Conservation (phyloP, 2,329 filamentous ascomycete genomes). For the Seiridium cupressi region DNA sequence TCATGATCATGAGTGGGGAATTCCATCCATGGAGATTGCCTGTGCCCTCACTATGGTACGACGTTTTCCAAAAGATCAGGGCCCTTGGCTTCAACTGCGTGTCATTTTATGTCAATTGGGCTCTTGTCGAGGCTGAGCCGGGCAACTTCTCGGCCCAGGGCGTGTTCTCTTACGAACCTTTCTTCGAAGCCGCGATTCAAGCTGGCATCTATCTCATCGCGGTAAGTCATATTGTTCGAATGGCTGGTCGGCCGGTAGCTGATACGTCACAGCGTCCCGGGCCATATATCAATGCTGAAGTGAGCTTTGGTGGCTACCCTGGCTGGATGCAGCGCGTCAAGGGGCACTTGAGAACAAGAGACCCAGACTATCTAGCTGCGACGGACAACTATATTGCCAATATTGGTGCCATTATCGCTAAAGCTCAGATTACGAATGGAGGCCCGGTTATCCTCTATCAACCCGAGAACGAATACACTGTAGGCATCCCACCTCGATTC, state of each 20-base stretch:
- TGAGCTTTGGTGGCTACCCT: constrained; percentile 72
- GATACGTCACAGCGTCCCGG: constrained; percentile 44
- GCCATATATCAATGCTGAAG: constrained; percentile 77
- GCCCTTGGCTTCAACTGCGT: constrained; percentile 75
- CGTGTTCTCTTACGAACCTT: constrained; percentile 68
- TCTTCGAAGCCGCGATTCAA: constrained; percentile 70
- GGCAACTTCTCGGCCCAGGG: constrained; percentile 69
- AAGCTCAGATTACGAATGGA: constrained; percentile 75
- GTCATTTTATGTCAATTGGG: constrained; percentile 78
- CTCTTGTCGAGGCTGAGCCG: constrained; percentile 68
- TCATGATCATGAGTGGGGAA: constrained; percentile 66
- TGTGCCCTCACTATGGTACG: constrained; percentile 52
- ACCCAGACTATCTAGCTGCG: constrained; percentile 58
- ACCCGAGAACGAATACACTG: constrained; percentile 75
- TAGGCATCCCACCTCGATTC: constrained; percentile 36
- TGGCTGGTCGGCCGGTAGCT: neutral
- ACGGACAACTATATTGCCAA: constrained; percentile 65
- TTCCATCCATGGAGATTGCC: constrained; percentile 60
- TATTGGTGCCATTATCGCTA: constrained; percentile 64
- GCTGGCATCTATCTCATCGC: constrained; percentile 76
- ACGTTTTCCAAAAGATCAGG: constrained; percentile 80
- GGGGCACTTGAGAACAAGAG: constrained; percentile 60
- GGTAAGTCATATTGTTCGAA: constrained; percentile 9
- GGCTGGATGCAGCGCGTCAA: constrained; percentile 73
- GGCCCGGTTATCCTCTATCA: constrained; percentile 76